Percentiles rank a stretch among this genome's conserved stretches.
These are phyloP conservation scores for Cyberlindnera mycetangii DNA, from an alignment of 805 yeast genomes.

Conservation along the genomic window DNA sequence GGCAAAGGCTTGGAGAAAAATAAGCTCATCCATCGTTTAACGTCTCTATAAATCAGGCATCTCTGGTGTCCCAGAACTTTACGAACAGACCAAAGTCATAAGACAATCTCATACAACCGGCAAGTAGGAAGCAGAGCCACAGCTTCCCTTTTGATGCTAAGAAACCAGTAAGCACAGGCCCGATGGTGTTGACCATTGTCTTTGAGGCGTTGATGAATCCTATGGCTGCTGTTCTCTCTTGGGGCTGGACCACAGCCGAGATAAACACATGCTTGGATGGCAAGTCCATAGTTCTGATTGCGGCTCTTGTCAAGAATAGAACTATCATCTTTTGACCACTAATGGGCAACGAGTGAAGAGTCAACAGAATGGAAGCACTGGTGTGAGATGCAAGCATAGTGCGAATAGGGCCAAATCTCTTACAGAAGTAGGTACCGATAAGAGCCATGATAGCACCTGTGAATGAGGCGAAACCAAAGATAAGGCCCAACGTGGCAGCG, in stretches of 20 bases:
- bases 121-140: slow-evolving; percentile 41
- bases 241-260: slow-evolving; percentile 38
- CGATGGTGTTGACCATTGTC: slow-evolving; percentile 39
- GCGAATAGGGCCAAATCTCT: slow-evolving; percentile 41
- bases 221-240: slow-evolving; percentile 41
- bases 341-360: slow-evolving; percentile 38
- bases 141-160: slow-evolving; percentile 36
- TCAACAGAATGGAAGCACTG: slow-evolving; percentile 39
- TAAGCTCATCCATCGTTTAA: too few relatives aligned
- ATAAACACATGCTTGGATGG: slow-evolving; percentile 48
- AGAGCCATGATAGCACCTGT: slow-evolving; percentile 39
- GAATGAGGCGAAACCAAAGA: slow-evolving; percentile 39
- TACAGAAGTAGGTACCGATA: slow-evolving; percentile 42
- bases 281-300: slow-evolving; percentile 45
- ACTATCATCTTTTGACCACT: slow-evolving; percentile 32
- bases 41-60: neutral
- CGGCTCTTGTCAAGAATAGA: slow-evolving; percentile 32
- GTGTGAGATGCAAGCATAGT: slow-evolving; percentile 45
- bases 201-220: slow-evolving; percentile 44
- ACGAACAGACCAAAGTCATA: slow-evolving; percentile 40
- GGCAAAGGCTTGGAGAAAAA: too few relatives aligned
- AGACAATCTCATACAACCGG: slow-evolving; percentile 37
- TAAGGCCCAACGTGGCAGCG: slow-evolving; percentile 36
- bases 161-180: slow-evolving; percentile 42
- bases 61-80: slow-evolving; percentile 27